Percentiles rank a stretch among this genome's conserved stretches.
Conservation (phyloP, 2,329 filamentous ascomycete genomes). For the Diaporthe sp. region DNA sequence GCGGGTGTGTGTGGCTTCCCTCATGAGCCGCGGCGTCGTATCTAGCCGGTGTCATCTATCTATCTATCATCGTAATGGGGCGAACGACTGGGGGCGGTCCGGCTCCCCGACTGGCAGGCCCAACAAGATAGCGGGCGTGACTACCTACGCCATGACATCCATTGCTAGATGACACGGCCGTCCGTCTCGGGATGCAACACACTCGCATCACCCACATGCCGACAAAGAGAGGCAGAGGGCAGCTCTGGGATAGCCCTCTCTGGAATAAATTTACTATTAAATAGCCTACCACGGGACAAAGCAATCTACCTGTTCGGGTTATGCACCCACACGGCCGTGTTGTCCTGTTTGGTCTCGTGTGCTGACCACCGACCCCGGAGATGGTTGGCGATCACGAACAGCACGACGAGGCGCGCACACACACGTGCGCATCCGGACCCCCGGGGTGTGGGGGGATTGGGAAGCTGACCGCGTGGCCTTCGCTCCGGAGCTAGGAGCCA, state of each 20-base stretch:
- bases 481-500: background rate
- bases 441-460: background rate
- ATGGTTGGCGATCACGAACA: background rate
- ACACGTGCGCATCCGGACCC: conserved; percentile 4
- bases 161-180: background rate
- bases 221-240: background rate
- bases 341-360: conserved; percentile 12
- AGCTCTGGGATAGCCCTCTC: background rate
- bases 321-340: background rate
- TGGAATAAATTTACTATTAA: background rate
- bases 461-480: conserved; percentile 24
- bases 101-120: conserved; percentile 13
- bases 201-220: conserved; percentile 9
- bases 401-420: background rate
- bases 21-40: background rate
- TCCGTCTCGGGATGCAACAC: conserved; percentile 23
- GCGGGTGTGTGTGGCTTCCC: background rate
- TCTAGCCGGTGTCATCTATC: conserved; percentile 4
- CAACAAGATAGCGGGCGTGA: background rate
- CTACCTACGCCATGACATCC: background rate
- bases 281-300: background rate
- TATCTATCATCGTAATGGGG: background rate
- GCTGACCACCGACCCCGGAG: conserved; percentile 25
- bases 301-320: background rate
- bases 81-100: background rate